Percentiles rank a stretch among this genome's conserved stretches.
phyloP scores from a whole-genome alignment of 352 stramenopile genomes.

The Pythium rishiriense region DNA sequence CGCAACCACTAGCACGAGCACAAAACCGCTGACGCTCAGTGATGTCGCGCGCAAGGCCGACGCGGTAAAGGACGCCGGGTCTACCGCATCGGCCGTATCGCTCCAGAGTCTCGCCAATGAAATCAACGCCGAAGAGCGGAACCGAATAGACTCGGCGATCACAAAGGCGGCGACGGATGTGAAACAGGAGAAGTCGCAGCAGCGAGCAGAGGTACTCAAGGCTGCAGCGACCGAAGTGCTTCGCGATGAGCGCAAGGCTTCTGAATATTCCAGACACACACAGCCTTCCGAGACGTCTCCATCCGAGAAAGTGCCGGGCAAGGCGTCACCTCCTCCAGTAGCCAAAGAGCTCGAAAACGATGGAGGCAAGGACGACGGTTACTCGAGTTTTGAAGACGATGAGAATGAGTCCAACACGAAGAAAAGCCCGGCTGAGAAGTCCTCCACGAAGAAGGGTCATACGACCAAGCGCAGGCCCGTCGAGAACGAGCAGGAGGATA shows the following conservation, averaged over 20 bases:
- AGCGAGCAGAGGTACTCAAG: slow-evolving; percentile 25
- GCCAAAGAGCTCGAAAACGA: slow-evolving; percentile 9
- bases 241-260: not conserved
- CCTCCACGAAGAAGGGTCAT: slow-evolving; percentile 17
- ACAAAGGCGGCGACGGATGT: slow-evolving; percentile 40
- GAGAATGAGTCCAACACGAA: slow-evolving; percentile 23
- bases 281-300: no score
- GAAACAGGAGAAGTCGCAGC: slow-evolving; percentile 33
- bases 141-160: slow-evolving; percentile 36
- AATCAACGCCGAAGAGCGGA: slow-evolving; percentile 47
- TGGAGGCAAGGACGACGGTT: slow-evolving; percentile 32
- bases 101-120: slow-evolving; percentile 39
- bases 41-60: slow-evolving; percentile 47
- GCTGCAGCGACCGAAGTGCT: slow-evolving; percentile 27
- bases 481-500: slow-evolving; percentile 9
- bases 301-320: not conserved
- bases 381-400: slow-evolving; percentile 68
- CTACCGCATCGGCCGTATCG: not conserved
- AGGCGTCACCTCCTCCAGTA: not conserved
- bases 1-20: not conserved
- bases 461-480: no score
- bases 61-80: not conserved
- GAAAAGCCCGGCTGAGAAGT: not conserved
- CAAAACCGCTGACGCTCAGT: slow-evolving; percentile 37
- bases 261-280: not conserved